Conservation (phyloP, 495 filamentous ascomycete species). For the Pseudomonodictys pantanalensis region DNA sequence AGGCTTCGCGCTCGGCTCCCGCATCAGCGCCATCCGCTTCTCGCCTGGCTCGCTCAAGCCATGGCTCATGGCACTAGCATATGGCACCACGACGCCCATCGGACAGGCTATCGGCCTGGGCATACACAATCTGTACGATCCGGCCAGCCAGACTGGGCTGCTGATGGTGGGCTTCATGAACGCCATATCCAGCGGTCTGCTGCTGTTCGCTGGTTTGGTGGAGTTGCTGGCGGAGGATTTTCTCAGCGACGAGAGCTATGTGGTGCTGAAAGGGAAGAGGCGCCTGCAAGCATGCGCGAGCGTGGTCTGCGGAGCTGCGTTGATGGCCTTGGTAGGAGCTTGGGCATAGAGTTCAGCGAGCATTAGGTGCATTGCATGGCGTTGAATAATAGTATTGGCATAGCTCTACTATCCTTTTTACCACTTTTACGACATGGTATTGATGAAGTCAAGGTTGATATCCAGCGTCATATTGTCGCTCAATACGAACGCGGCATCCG, state of each 20-base stretch:
- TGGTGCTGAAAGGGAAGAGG: conserved; percentile 62
- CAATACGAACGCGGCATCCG: not conserved
- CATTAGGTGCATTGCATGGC: not conserved
- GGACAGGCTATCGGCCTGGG: conserved; percentile 85
- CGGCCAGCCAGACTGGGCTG: conserved; percentile 73
- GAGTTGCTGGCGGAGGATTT: conserved; percentile 94
- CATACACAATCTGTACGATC: conserved; percentile 82
- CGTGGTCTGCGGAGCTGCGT: conserved; percentile 68
- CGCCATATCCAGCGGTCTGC: conserved; percentile 77
- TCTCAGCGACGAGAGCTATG: conserved; percentile 82
- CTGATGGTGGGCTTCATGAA: conserved; percentile 93
- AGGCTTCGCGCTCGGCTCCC: conserved; percentile 63
- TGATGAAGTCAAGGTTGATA: not conserved
- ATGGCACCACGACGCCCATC: conserved; percentile 84
- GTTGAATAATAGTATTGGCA: not conserved
- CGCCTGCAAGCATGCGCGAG: conserved; percentile 72
- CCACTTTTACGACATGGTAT: not conserved
- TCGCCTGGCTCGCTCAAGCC: conserved; percentile 56
- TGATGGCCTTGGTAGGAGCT: conserved; percentile 89
- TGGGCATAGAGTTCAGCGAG: conserved; percentile 59
- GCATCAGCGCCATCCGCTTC: conserved; percentile 53
- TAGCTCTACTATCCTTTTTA: too few relatives aligned
- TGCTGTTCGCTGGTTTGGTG: conserved; percentile 88
- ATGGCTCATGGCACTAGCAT: conserved; percentile 94
- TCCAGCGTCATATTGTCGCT: not conserved